Conservation (phyloP, 2,329 filamentous ascomycete species). For the Venturia carpophila region DNA sequence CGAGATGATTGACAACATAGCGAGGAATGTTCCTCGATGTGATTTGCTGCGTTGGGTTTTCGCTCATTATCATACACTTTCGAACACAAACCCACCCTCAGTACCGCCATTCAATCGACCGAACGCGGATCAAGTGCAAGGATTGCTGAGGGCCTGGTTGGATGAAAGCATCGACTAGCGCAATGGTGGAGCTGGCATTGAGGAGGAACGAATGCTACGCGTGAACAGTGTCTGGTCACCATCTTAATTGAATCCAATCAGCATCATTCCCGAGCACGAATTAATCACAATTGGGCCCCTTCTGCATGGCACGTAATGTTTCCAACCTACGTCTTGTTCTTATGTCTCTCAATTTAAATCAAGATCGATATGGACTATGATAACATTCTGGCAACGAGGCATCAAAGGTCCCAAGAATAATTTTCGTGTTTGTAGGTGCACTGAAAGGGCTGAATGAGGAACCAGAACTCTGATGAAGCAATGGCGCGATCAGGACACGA, state of each 20-base stretch:
- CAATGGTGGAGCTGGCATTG: neutral
- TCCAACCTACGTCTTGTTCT: too few relatives aligned
- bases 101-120: neutral
- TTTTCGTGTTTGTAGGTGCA: too few relatives aligned
- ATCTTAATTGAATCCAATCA: neutral
- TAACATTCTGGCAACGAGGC: too few relatives aligned
- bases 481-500: too few relatives aligned
- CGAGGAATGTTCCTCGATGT: neutral
- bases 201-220: neutral
- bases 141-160: neutral
- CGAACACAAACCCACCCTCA: conserved; percentile 5
- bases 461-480: too few relatives aligned
- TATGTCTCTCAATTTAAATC: too few relatives aligned
- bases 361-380: too few relatives aligned
- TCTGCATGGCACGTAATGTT: neutral
- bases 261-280: neutral
- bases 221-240: too few relatives aligned
- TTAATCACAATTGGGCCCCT: neutral
- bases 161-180: neutral
- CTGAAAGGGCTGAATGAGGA: too few relatives aligned
- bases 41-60: conserved; percentile 16
- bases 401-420: too few relatives aligned
- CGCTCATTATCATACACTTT: conserved; percentile 14
- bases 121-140: neutral
- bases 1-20: conserved; percentile 18